A percentile compares a stretch with the other conserved stretches of the same genome.
phyloP scores from a whole-genome alignment of 1,139 yeast species.

The Meyerozyma sp. region DNA sequence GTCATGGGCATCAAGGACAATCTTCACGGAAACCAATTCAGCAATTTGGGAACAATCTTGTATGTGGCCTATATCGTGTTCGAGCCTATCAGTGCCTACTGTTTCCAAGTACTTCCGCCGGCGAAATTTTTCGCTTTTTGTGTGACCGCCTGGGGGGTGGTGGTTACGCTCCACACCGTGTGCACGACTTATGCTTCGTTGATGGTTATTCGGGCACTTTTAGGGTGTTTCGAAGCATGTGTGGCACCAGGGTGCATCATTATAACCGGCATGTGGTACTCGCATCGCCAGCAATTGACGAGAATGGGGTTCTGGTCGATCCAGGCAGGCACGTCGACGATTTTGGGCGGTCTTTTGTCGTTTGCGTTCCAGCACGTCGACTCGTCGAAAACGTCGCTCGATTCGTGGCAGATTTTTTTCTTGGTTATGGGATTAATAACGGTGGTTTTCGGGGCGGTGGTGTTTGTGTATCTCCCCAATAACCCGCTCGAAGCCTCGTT shows the following conservation, averaged over 20 bases:
- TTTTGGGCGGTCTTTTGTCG: constrained; percentile 36
- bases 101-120: constrained; percentile 34
- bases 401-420: constrained; percentile 37
- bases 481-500: constrained; percentile 37
- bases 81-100: constrained; percentile 36
- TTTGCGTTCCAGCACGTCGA: constrained; percentile 39
- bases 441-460: constrained; percentile 23
- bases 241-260: constrained; percentile 15
- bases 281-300: constrained; percentile 30
- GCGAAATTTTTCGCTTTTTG: constrained; percentile 34
- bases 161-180: constrained; percentile 29
- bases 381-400: constrained; percentile 11
- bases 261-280: constrained; percentile 33
- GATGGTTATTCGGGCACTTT: constrained; percentile 35
- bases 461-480: constrained; percentile 28
- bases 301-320: constrained; percentile 34
- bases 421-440: constrained; percentile 34
- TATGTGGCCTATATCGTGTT: constrained; percentile 44
- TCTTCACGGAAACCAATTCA: constrained; percentile 31
- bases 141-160: constrained; percentile 38
- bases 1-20: constrained; percentile 45
- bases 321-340: constrained; percentile 37
- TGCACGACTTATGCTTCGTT: constrained; percentile 35
- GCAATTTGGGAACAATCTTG: constrained; percentile 38
- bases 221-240: constrained; percentile 17